These are phyloP conservation scores for Ceratocystis lukuohia DNA, from an alignment of 2,329 filamentous ascomycete genomes.

Conservation along the genomic window DNA sequence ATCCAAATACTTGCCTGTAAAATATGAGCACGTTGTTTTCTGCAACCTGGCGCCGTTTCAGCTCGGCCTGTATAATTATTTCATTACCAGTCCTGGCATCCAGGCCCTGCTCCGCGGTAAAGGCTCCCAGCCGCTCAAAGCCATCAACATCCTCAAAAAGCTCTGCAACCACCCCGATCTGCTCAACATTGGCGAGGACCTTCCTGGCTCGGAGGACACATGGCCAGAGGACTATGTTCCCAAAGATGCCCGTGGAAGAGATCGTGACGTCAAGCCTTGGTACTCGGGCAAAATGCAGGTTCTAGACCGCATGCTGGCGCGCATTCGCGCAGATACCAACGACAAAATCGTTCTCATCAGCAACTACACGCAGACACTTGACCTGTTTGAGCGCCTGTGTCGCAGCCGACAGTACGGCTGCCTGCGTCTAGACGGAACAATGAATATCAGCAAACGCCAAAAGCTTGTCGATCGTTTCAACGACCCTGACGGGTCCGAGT, in stretches of 20 bases:
- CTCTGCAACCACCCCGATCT: slow-evolving; percentile 96
- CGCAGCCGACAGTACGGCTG: slow-evolving; percentile 72
- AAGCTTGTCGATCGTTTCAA: slow-evolving; percentile 98
- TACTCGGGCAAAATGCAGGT: slow-evolving; percentile 98
- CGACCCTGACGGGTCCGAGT: slow-evolving; percentile 76
- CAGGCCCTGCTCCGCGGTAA: slow-evolving; percentile 84
- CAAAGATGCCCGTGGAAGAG: slow-evolving; percentile 74
- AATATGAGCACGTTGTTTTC: slow-evolving; percentile 98
- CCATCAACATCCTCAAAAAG: slow-evolving; percentile 93
- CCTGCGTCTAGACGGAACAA: slow-evolving; percentile 84
- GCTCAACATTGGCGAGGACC: slow-evolving; percentile 65
- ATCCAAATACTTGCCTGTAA: slow-evolving; percentile 93
- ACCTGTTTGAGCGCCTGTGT: slow-evolving; percentile 85
- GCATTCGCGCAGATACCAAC: slow-evolving; percentile 89
- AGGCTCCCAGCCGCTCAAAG: slow-evolving; percentile 89
- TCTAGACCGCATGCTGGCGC: slow-evolving; percentile 91
- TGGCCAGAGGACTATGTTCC: slow-evolving; percentile 81
- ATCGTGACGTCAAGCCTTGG: slow-evolving; percentile 86
- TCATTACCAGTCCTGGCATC: slow-evolving; percentile 90
- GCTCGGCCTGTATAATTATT: slow-evolving; percentile 86
- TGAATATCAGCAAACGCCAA: slow-evolving; percentile 94
- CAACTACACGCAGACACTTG: slow-evolving; percentile 93
- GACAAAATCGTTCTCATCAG: slow-evolving; percentile 99
- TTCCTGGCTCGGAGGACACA: slow-evolving; percentile 71
- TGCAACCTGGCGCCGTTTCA: slow-evolving; percentile 92